A percentile compares a stretch with the other conserved stretches of the same genome.
phyloP scores from a whole-genome alignment of 2,329 filamentous ascomycete species.

The Pseudonectria buxi region DNA sequence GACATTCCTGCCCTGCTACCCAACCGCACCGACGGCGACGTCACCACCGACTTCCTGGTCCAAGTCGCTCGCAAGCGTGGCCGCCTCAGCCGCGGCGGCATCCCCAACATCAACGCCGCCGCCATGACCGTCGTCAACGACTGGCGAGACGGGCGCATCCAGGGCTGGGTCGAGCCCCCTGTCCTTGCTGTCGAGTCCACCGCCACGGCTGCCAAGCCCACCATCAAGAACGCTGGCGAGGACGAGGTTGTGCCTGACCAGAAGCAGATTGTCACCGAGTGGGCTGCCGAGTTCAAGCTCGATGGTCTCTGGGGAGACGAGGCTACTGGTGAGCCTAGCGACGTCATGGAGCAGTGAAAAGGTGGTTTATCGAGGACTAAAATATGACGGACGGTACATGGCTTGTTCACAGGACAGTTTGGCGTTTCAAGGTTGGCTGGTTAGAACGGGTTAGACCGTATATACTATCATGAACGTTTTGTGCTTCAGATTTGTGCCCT shows the following conservation, averaged over 20 bases:
- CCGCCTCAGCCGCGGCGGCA: conserved; percentile 76
- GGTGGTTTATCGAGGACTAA: conserved; percentile 5
- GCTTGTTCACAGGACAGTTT: conserved; percentile 24
- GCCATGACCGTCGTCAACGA: conserved; percentile 94
- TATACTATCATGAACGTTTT: conserved; percentile 18
- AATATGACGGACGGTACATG: conserved; percentile 22
- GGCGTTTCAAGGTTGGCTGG: conserved; percentile 28
- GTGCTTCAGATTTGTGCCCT: conserved; percentile 13
- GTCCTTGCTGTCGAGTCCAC: conserved; percentile 47
- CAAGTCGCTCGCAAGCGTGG: conserved; percentile 93
- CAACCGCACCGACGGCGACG: conserved; percentile 59
- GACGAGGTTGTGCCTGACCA: conserved; percentile 54
- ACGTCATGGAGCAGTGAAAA: conserved; percentile 47
- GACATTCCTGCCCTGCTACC: conserved; percentile 72
- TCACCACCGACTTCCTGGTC: conserved; percentile 84
- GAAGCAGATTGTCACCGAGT: conserved; percentile 84
- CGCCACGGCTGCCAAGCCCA: conserved; percentile 24
- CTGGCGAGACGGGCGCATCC: conserved; percentile 91
- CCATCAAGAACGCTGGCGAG: conserved; percentile 33
- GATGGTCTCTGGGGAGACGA: conserved; percentile 83
- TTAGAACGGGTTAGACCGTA: conserved; percentile 22
- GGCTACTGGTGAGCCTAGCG: conserved; percentile 26
- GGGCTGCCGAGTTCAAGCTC: conserved; percentile 91
- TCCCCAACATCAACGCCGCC: conserved; percentile 81
- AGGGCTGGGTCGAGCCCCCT: conserved; percentile 82